Conservation (phyloP, 2,329 filamentous ascomycete genomes). For the Colletotrichum echinochloae region DNA sequence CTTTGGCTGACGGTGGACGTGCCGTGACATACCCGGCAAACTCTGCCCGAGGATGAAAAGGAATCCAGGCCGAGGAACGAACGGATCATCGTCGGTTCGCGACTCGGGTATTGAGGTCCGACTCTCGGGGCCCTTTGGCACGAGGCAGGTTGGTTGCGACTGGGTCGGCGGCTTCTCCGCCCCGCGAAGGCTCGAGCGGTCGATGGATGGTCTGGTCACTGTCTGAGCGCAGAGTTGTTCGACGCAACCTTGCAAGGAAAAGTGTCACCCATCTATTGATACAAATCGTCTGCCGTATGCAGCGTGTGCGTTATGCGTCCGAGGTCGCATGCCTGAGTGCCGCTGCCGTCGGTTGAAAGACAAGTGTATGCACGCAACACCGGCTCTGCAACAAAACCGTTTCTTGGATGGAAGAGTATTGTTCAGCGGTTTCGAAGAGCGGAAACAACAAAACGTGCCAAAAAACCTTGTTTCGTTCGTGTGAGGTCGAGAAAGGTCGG, state of each 20-base stretch:
- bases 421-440: background rate
- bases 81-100: constrained; percentile 3
- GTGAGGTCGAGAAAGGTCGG: constrained; percentile 10
- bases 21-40: background rate
- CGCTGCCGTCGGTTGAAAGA: background rate
- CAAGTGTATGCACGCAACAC: constrained; percentile 1
- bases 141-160: background rate
- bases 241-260: background rate
- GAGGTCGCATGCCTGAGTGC: background rate
- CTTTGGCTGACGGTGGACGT: background rate
- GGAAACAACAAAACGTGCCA: constrained; percentile 25
- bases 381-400: background rate
- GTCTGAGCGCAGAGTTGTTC: background rate
- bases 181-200: constrained; percentile 10
- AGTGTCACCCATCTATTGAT: constrained; percentile 1
- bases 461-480: constrained; percentile 25
- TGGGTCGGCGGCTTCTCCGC: constrained; percentile 11
- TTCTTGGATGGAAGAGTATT: background rate
- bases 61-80: constrained; percentile 4
- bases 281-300: background rate
- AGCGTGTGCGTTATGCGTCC: background rate
- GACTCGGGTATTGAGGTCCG: constrained; percentile 20
- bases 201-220: background rate
- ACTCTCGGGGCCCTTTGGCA: constrained; percentile 20
- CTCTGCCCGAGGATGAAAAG: background rate